Conservation (phyloP, 2,329 filamentous ascomycete genomes). For the Xylaria sp. region DNA sequence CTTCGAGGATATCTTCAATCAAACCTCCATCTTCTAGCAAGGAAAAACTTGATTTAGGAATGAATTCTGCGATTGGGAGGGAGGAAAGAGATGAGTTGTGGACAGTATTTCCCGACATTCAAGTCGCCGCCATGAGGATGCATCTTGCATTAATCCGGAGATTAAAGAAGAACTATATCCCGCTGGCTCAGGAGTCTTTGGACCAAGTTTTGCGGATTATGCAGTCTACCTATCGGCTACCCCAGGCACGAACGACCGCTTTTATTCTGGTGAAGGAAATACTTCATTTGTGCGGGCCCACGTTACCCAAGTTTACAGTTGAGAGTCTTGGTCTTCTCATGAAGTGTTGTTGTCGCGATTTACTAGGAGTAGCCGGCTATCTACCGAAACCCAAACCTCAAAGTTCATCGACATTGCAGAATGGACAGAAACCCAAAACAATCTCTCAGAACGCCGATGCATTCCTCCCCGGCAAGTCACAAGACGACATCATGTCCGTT, state of each 20-base stretch:
- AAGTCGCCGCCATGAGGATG: conserved; percentile 75
- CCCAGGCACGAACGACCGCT: conserved; percentile 65
- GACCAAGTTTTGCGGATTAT: conserved; percentile 80
- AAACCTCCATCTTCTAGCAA: conserved; percentile 60
- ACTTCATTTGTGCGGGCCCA: conserved; percentile 70
- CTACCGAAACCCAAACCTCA: conserved; percentile 54
- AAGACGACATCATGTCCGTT: conserved; percentile 47
- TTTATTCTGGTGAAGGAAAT: conserved; percentile 70
- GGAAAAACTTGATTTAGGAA: conserved; percentile 59
- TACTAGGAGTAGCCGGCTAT: conserved; percentile 66
- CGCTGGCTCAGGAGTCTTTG: conserved; percentile 71
- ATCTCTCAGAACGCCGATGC: conserved; percentile 74
- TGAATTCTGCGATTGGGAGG: conserved; percentile 77
- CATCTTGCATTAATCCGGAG: conserved; percentile 66
- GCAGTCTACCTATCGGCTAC: conserved; percentile 62
- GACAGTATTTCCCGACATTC: conserved; percentile 76
- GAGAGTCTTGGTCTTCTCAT: conserved; percentile 71
- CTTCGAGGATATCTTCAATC: conserved; percentile 76
- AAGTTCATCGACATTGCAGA: conserved; percentile 48
- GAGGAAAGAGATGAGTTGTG: conserved; percentile 87
- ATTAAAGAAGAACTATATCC: conserved; percentile 65
- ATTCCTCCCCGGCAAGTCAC: conserved; percentile 65
- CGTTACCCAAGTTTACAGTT: conserved; percentile 72
- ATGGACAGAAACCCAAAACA: conserved; percentile 55
- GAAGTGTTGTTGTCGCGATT: conserved; percentile 77